Base-by-base conservation (phyloP, 2,329 filamentous ascomycete genomes). In the Hypoxylon sp. region DNA sequence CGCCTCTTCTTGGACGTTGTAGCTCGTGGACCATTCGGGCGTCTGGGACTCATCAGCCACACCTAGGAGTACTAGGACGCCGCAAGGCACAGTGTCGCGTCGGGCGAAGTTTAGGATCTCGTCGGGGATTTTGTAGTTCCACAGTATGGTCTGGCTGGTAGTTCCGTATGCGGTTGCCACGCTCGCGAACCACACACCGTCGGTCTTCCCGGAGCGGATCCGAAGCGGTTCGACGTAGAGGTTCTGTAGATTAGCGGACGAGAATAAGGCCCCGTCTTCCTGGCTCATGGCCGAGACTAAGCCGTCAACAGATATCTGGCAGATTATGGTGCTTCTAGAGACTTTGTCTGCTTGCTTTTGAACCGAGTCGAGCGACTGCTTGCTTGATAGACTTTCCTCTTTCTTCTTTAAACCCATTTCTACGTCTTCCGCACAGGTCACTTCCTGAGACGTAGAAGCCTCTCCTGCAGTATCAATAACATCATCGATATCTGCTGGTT, bases 81-180 rank as follows among this genome's bases (percentile, higher is more conserved):
- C 88, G 73, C 88, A 89, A 0, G 88, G 88, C 0, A 90, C 83
- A 0, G 85, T 85, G 17, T 85, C 84, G 31, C 82, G 82, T 7
- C 84, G 81, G 2, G 86, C 78, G 64, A 90, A 87, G 0, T 79
- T 69, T 1, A 89, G 73, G 3, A 89, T 77, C 2, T 83, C 81
- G 20, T 85, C 81, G 0, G 88, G 86, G 51, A 89, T 88, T 62
- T 84, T 83, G 79, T 88, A 89, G 74, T 85, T 87, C 88, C 88
- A 90, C 2, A 90, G 80, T 8, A 89, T 82, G 0, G 87, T 89
- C 70, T 85, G 82, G 55, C 81, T 85, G 0, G 84, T 81, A 1
- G 85, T 87, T 20, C 85, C 85, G 64, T 86, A 85, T 0, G 88
- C 88, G 0, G 88, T 90, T 0, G 83, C 83, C 1, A 83, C 84